These are phyloP conservation scores for Spergularia bocconei DNA, from an alignment of 148 eudicot species.

Conservation along the genomic window DNA sequence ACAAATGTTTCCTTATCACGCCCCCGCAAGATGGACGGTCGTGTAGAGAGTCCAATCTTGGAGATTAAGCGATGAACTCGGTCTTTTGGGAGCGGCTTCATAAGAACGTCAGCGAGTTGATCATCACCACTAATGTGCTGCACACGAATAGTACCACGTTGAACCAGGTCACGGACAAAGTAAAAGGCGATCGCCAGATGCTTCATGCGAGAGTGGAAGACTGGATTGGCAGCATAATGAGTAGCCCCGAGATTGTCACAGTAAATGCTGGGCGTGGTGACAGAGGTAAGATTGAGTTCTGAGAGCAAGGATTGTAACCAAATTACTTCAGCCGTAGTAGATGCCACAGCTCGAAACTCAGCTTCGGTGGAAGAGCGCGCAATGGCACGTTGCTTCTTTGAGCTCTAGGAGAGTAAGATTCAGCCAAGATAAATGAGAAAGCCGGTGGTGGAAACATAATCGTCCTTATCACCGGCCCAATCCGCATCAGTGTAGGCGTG, in stretches of 20 bases:
- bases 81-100: not conserved
- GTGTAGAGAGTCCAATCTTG: not conserved
- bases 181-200: not conserved
- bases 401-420: not conserved
- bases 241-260: not conserved
- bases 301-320: too few species aligned
- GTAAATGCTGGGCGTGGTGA: not conserved
- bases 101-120: constrained; percentile 6
- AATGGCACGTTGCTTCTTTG: not conserved
- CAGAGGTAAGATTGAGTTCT: not conserved
- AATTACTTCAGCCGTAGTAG: too few species aligned
- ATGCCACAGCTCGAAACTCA: too few species aligned
- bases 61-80: not conserved
- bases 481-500: too few species aligned
- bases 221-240: not conserved
- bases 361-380: too few species aligned
- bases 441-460: too few species aligned
- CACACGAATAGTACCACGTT: not conserved
- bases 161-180: not conserved
- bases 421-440: not conserved
- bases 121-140: not conserved
- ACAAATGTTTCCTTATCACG: too few species aligned
- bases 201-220: not conserved
- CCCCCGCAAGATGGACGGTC: constrained; percentile 5
- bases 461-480: too few species aligned